Base-by-base conservation (phyloP, 768 basidiomycete species). In the Termitomyces bulborhizus region DNA sequence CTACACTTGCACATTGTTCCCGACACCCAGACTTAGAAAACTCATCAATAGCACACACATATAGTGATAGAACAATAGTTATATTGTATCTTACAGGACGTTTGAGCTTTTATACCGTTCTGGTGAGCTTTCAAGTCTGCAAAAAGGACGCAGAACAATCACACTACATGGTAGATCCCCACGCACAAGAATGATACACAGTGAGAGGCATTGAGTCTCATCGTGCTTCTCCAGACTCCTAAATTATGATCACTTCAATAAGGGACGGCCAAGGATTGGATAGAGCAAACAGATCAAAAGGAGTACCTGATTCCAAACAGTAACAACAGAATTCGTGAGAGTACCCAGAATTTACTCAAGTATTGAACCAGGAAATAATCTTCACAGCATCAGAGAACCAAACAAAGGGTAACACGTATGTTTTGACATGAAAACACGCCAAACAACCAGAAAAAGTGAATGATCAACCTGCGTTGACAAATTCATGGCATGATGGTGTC, bases 81-180 rank as follows among this genome's bases (percentile, higher is more conserved):
- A n/a, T n/a, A n/a, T n/a, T n/a, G n/a, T n/a, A n/a, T n/a, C n/a
- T n/a, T n/a, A n/a, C n/a, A n/a, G 31, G 36, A n/a, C 6, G 18
- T 37, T 31, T 29, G 3, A 43, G 37, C 54, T 58, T 58, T 55
- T 58, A 54, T 58, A 58, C 37, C 40, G 11, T 34, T 48, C 24
- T 12, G 42, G 46, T 52, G 50, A 47, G 45, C 46, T 40, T 21
- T 13, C 26, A 21, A 41, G 16, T 24, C 46, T 50, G 46, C 50
- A 58, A 51, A 57, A 58, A 48, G 57, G 57, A 52, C 54, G 52
- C 57, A 31, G 44, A 42, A 26, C 46, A 27, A 32, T 44, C 3
- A 4, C 41, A 53, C 21, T 29, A 41, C 21, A 43, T 51, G 44
- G 50, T 40, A 32, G 3, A 29, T 49, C 9, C 4, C 21, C 8